A percentile compares a stretch with the other conserved stretches of the same genome.
Evolutionary conservation across 108 stramenopile species (phyloP).

Genomic region (Nitzschia sp.): DNA sequence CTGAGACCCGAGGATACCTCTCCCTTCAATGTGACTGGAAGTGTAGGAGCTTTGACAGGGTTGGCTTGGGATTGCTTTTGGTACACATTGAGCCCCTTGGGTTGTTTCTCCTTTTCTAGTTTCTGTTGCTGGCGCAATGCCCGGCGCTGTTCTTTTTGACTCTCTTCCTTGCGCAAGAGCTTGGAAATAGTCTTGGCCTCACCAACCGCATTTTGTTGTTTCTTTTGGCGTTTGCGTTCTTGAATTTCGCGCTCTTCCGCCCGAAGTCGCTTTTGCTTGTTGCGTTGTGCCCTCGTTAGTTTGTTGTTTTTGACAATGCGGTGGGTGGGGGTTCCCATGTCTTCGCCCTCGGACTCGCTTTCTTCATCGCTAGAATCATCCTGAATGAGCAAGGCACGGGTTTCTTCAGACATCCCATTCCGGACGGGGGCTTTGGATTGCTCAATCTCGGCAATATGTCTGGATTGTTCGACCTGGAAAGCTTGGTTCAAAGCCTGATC

Average conservation of each 20-base stretch:
- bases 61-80: slow-evolving; percentile 47
- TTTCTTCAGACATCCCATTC: slow-evolving; percentile 69
- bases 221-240: slow-evolving; percentile 50
- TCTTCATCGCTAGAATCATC: slow-evolving; percentile 46
- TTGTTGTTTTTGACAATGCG: slow-evolving; percentile 57
- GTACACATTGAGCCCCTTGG: slow-evolving; percentile 53
- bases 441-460: slow-evolving; percentile 62
- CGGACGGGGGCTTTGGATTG: slow-evolving; percentile 45
- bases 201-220: slow-evolving; percentile 52
- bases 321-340: slow-evolving; percentile 3
- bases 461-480: slow-evolving; percentile 67
- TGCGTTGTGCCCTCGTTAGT: slow-evolving; percentile 78
- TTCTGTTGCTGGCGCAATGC: slow-evolving; percentile 20
- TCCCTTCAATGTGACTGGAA: slow-evolving; percentile 74
- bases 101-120: slow-evolving; percentile 34
- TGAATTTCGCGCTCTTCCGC: slow-evolving; percentile 46
- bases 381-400: slow-evolving; percentile 55
- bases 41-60: slow-evolving; percentile 67
- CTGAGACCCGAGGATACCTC: slow-evolving; percentile 58
- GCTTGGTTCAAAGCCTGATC: slow-evolving; percentile 69
- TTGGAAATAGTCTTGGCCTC: slow-evolving; percentile 55
- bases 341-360: slow-evolving; percentile 46
- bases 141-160: slow-evolving; percentile 22
- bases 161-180: slow-evolving; percentile 27
- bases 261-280: slow-evolving; percentile 74